Evolutionary conservation across 306 rosid species (phyloP), one percentile per base, ranked within the genome.

Genomic region (Nissolia schottii): DNA sequence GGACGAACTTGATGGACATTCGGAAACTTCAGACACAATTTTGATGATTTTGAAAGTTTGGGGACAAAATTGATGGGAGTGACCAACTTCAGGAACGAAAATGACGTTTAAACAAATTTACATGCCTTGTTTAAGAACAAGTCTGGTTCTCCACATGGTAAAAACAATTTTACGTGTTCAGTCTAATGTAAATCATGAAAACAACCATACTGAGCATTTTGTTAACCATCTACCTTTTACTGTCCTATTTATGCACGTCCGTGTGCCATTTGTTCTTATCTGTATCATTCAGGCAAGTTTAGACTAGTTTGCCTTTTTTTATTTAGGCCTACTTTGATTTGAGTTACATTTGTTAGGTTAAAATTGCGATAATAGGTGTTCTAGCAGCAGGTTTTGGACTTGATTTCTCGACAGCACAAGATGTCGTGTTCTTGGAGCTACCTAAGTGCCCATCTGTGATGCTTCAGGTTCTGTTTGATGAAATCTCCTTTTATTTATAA

Each of bases 331-430:
- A 41, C 35, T 54, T 23, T 40, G 79, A 73, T 45, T 81, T 28
- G 55, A 24, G 51, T 22, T 69, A n/a, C 70, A 75, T 51, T 43
- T 64, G 25, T 37, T 87, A 93, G 98, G 88, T 93, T 80, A 93
- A 85, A 85, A 77, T 93, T 85, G 98, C 98, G 20, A 82, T 93
- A 71, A 82, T 93, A 37, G 98, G 98, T 57, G 76, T 93, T 73
- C 85, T 89, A 67, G 98, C 98, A 72, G 98, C 96, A 67, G 97
- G 97, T 59, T 82, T 83, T 83, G 98, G 98, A 79, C 87, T 93
- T 79, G 97, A 93, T 83, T 91, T 93, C 78, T 93, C 98, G 14
- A 34, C 92, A 12, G 98, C 98, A 11, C 97, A 85, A 67, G 85
- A 93, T 75, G 96, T 93, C 23, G 96, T 93, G 70, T 91, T 93